Evolutionary conservation across 345 rosid genomes (phyloP).

Genomic region (Crucihimalaya himalaica): DNA sequence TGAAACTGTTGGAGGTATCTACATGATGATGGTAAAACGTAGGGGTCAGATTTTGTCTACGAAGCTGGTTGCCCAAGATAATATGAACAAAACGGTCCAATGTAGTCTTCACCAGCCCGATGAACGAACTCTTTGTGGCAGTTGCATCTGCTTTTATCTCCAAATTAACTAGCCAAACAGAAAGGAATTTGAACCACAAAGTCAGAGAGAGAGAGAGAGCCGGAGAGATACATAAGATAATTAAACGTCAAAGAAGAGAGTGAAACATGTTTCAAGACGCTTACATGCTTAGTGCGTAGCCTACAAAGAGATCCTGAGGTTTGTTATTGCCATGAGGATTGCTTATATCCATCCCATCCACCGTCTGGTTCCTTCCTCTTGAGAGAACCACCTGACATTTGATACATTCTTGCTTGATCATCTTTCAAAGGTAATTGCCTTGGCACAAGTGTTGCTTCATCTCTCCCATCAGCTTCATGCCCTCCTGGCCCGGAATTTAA

Average conservation of each 20-base stretch:
- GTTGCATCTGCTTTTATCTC: slow-evolving; percentile 23
- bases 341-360: slow-evolving; percentile 88
- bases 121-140: background rate
- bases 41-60: slow-evolving; percentile 35
- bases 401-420: slow-evolving; percentile 78
- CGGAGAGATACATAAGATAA: background rate
- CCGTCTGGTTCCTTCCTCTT: slow-evolving; percentile 94
- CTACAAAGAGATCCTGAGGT: slow-evolving; percentile 23
- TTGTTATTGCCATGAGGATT: slow-evolving; percentile 75
- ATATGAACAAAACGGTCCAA: slow-evolving; percentile 25
- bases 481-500: slow-evolving; percentile 85
- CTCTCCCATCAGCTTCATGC: slow-evolving; percentile 70
- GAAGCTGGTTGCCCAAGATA: slow-evolving; percentile 18
- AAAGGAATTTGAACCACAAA: slow-evolving; percentile 2
- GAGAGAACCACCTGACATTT: slow-evolving; percentile 53
- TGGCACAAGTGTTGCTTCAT: slow-evolving; percentile 46
- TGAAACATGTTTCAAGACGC: slow-evolving; percentile 1
- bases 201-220: slow-evolving; percentile 3
- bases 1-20: slow-evolving; percentile 35
- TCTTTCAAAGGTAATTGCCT: slow-evolving; percentile 63
- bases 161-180: slow-evolving; percentile 13
- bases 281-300: slow-evolving; percentile 26
- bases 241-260: background rate
- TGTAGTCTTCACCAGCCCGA: slow-evolving; percentile 13
- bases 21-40: slow-evolving; percentile 30